Percentiles rank a stretch among this genome's conserved stretches.
Evolutionary conservation across 345 rosid genomes (phyloP).

Genomic region (Trapa bicornis): DNA sequence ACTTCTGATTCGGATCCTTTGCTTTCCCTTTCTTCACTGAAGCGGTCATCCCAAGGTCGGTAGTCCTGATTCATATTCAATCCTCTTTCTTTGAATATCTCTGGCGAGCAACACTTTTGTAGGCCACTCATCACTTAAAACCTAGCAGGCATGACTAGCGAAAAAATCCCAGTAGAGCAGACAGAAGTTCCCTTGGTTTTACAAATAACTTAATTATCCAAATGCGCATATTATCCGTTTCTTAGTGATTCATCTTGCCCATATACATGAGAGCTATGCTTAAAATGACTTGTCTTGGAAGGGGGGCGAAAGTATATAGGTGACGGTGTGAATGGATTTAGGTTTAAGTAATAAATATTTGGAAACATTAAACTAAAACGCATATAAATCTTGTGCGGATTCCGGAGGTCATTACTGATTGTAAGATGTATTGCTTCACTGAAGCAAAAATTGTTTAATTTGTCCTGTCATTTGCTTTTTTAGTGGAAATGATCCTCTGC

Average conservation of each 20-base stretch:
- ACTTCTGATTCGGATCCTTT: constrained; percentile 6
- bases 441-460: not conserved
- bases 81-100: not conserved
- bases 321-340: no score
- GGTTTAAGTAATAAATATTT: no score
- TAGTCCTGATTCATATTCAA: not conserved
- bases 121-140: not conserved
- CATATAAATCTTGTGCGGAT: no score
- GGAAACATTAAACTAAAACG: no score
- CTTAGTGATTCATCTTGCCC: not conserved
- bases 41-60: constrained; percentile 15
- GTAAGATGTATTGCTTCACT: not conserved
- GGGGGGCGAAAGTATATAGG: no score
- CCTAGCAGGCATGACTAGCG: not conserved
- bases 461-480: not conserved
- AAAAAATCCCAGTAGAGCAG: not conserved
- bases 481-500: not conserved
- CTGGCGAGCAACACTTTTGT: not conserved
- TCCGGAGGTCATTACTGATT: not conserved
- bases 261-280: not conserved
- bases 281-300: no score
- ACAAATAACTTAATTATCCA: not conserved
- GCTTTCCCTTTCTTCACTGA: constrained; percentile 5
- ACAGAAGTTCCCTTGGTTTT: not conserved
- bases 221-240: not conserved